Percentiles rank a stretch among this genome's conserved stretches.
phyloP scores from a whole-genome alignment of 768 basidiomycete species.

The Boletus vinaceobasis region DNA sequence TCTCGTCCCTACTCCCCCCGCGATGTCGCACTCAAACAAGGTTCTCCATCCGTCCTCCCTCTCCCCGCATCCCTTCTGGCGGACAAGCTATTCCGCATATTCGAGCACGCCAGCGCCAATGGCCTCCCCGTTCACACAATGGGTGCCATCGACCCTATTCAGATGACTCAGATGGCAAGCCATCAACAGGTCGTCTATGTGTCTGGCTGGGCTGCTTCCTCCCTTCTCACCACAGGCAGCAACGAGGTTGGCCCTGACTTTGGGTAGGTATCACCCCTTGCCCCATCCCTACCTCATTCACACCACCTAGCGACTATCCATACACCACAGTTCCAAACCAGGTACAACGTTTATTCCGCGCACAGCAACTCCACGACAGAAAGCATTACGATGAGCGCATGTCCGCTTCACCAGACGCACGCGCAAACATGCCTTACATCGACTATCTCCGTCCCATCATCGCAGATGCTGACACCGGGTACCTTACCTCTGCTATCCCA shows the following conservation, averaged over 20 bases:
- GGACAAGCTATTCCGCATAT: slow-evolving; percentile 74
- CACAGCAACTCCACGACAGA: slow-evolving; percentile 89
- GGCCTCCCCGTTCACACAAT: slow-evolving; percentile 81
- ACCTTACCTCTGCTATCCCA: slow-evolving; percentile 17
- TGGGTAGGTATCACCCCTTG: slow-evolving; percentile 44
- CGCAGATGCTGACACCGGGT: slow-evolving; percentile 95
- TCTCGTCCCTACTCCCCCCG: slow-evolving; percentile 79
- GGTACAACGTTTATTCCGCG: slow-evolving; percentile 86
- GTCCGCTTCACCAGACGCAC: slow-evolving; percentile 56
- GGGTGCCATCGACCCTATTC: slow-evolving; percentile 91
- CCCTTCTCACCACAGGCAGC: slow-evolving; percentile 81
- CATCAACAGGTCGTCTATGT: slow-evolving; percentile 87
- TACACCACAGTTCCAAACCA: slow-evolving; percentile 97
- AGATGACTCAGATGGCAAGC: slow-evolving; percentile 91
- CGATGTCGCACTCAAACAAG: slow-evolving; percentile 85
- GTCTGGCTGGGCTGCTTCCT: slow-evolving; percentile 90
- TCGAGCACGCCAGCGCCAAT: slow-evolving; percentile 59
- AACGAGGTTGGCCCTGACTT: slow-evolving; percentile 93
- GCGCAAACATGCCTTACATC: slow-evolving; percentile 69
- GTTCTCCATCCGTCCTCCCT: slow-evolving; percentile 75
- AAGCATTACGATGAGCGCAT: slow-evolving; percentile 90
- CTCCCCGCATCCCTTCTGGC: slow-evolving; percentile 76
- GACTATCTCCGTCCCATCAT: slow-evolving; percentile 93
- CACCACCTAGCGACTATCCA: slow-evolving; percentile 71
- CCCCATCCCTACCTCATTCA: neutral